Conservation (phyloP, 2,329 filamentous ascomycete genomes). For the Arthroderma sp. region DNA sequence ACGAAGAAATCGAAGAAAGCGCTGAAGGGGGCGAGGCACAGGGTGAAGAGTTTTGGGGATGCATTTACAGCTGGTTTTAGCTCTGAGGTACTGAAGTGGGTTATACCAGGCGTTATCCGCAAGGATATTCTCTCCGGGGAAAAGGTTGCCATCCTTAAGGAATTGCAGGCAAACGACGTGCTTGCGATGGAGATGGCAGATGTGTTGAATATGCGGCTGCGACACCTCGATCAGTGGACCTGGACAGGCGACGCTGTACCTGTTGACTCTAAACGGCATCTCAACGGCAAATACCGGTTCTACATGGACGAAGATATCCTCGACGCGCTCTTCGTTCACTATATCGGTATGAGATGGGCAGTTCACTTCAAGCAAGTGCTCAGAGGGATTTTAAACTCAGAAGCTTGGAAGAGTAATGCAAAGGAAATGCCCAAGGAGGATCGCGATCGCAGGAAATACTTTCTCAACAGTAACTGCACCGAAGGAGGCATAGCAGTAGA, state of each 20-base stretch:
- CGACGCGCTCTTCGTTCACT: conserved; percentile 42
- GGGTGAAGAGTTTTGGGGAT: conserved; percentile 26
- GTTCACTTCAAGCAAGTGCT: conserved; percentile 35
- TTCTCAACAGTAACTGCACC: conserved; percentile 19
- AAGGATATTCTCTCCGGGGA: conserved; percentile 40
- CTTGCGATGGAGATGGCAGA: conserved; percentile 43
- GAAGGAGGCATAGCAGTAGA: conserved; percentile 19
- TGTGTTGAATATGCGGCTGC: conserved; percentile 44
- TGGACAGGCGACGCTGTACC: conserved; percentile 36
- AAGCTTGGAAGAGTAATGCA: conserved; percentile 29
- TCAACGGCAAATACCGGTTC: conserved; percentile 47
- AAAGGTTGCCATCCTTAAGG: conserved; percentile 38
- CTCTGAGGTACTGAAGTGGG: conserved; percentile 28
- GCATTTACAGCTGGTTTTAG: conserved; percentile 25
- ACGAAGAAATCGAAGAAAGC: conserved; percentile 28
- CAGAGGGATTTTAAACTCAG: conserved; percentile 20
- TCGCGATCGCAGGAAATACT: conserved; percentile 32
- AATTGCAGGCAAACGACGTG: conserved; percentile 36
- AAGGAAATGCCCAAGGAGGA: conserved; percentile 25
- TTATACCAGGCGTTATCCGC: conserved; percentile 37
- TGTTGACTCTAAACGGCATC: conserved; percentile 38
- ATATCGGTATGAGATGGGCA: conserved; percentile 40
- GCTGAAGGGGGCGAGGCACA: conserved; percentile 29
- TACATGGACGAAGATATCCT: conserved; percentile 48
- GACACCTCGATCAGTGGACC: conserved; percentile 38